Conservation (phyloP, 2,329 filamentous ascomycete species). For the Didymella pomorum region DNA sequence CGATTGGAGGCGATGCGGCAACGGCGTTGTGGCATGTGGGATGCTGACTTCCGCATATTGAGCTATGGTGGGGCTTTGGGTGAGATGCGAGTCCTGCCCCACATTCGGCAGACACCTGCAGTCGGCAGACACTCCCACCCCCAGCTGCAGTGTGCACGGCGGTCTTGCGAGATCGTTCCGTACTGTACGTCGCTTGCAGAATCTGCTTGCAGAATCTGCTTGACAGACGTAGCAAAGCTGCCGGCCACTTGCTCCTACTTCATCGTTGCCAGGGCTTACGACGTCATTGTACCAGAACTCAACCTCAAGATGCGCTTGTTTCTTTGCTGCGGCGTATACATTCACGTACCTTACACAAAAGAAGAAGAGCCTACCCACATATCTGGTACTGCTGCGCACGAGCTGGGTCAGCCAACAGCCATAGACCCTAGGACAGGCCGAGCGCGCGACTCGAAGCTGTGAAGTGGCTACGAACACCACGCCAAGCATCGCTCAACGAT, state of each 20-base stretch:
- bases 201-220: background rate
- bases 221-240: background rate
- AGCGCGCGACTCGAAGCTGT: constrained; percentile 13
- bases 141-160: background rate
- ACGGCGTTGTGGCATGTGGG: constrained; percentile 28
- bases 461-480: constrained; percentile 4
- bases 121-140: background rate
- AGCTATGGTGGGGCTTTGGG: constrained; percentile 32
- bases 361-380: constrained; percentile 16
- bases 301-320: constrained; percentile 16
- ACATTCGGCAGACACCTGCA: constrained; percentile 1
- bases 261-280: background rate
- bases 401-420: constrained; percentile 8
- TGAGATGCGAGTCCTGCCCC: background rate
- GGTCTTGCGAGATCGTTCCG: background rate
- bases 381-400: constrained; percentile 17
- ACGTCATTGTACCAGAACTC: background rate
- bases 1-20: constrained; percentile 31
- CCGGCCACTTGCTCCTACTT: background rate
- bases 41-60: constrained; percentile 20
- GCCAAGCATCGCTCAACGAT: constrained; percentile 5
- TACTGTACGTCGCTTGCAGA: no score
- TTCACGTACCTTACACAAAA: constrained; percentile 17
- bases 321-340: constrained; percentile 18
- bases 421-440: constrained; percentile 19